Evolutionary conservation across 2,329 filamentous ascomycete genomes (phyloP).

Genomic region (Microdochium nivale): DNA sequence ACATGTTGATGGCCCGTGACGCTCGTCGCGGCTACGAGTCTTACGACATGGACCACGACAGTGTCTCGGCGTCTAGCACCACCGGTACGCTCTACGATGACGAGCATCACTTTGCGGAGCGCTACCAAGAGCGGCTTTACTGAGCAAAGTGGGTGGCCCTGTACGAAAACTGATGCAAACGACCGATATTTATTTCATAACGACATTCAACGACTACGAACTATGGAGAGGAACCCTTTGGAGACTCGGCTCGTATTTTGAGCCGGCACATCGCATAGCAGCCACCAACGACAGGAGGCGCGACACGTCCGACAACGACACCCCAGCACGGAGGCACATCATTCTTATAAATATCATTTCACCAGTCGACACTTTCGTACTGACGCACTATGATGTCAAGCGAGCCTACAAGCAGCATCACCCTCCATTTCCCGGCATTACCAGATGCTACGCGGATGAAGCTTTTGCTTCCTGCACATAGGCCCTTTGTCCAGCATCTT

Average conservation of each 20-base stretch:
- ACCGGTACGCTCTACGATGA: slow-evolving; percentile 34
- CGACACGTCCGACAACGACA: background rate
- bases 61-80: slow-evolving; percentile 23
- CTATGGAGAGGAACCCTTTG: background rate
- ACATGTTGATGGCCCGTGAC: slow-evolving; percentile 11
- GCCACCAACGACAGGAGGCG: background rate
- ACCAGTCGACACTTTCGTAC: too few species aligned
- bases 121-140: slow-evolving; percentile 30
- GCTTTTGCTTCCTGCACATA: too few species aligned
- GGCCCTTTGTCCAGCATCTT: too few species aligned
- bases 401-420: too few species aligned
- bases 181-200: background rate
- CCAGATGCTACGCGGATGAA: too few species aligned
- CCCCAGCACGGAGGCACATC: too few species aligned
- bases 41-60: slow-evolving; percentile 35
- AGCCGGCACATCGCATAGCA: background rate
- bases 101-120: slow-evolving; percentile 24
- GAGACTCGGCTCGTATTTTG: background rate
- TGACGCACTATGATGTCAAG: too few species aligned
- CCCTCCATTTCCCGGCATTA: too few species aligned
- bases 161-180: background rate
- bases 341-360: too few species aligned
- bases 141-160: slow-evolving; percentile 12
- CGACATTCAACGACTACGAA: background rate
- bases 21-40: slow-evolving; percentile 26